phyloP scores from a whole-genome alignment of 257 asterid species.

The Dorcoceras hygrometricum region DNA sequence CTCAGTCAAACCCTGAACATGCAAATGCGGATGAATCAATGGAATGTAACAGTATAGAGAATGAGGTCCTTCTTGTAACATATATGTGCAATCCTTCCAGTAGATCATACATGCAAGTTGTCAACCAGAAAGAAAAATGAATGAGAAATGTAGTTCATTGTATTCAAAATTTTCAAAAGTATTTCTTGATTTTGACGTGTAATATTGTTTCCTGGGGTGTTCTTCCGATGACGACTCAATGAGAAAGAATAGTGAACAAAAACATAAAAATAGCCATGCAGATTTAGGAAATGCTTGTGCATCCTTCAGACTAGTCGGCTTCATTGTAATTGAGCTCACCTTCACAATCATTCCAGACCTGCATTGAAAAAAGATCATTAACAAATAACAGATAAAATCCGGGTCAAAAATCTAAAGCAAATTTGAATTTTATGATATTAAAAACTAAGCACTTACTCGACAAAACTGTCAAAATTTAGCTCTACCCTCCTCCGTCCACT shows the following conservation, averaged over 20 bases:
- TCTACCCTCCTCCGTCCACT: conserved; percentile 44
- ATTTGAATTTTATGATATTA: not conserved
- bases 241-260: not conserved
- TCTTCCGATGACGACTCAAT: not conserved
- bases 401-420: not conserved
- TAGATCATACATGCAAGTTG: not conserved
- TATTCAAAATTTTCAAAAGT: too few species aligned
- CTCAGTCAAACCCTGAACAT: conserved; percentile 77
- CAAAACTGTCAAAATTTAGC: conserved; percentile 69
- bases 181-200: not conserved
- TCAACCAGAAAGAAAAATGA: too few species aligned
- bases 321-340: not conserved
- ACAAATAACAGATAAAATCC: conserved; percentile 19
- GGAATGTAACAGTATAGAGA: conserved; percentile 2
- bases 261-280: not conserved
- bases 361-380: conserved; percentile 24
- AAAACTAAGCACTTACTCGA: conserved; percentile 59
- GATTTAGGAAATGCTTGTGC: not conserved
- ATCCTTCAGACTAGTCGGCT: not conserved
- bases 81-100: not conserved
- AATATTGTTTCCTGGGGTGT: not conserved
- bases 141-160: too few species aligned
- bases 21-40: not conserved
- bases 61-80: not conserved
- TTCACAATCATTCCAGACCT: conserved; percentile 67